Percentiles rank a stretch among this genome's conserved stretches.
phyloP scores from a whole-genome alignment of 257 asterid genomes.

The Solanum chaucha region DNA sequence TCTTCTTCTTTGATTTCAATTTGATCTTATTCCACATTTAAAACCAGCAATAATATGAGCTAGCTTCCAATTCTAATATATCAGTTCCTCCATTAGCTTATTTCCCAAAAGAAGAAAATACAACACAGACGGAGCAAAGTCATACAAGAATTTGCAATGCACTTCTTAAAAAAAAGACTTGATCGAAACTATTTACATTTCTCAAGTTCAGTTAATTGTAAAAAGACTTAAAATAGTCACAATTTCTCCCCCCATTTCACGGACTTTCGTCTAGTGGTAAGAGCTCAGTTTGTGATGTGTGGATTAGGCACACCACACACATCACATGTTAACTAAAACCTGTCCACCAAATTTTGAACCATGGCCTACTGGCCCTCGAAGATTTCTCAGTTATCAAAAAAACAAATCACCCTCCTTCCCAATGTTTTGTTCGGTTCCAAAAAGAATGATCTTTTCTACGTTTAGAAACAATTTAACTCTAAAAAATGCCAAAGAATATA shows the following conservation, averaged over 20 bases:
- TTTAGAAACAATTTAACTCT: not conserved
- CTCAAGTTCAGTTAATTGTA: not conserved
- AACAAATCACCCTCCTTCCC: not conserved
- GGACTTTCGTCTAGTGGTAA: not conserved
- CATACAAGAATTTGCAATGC: not conserved
- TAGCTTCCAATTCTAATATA: not conserved
- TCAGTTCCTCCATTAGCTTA: not conserved
- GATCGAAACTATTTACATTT: not conserved
- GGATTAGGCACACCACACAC: not conserved
- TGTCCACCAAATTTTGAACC: not conserved
- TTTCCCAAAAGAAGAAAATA: not conserved
- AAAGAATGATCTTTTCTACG: not conserved
- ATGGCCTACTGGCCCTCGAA: not conserved
- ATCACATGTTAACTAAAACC: not conserved
- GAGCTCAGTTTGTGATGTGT: not conserved
- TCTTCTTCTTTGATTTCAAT: not conserved
- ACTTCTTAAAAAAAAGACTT: not conserved
- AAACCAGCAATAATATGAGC: not conserved
- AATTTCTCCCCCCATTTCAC: not conserved
- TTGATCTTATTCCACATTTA: not conserved
- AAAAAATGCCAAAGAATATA: not conserved
- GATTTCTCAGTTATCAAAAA: not conserved
- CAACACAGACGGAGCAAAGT: not conserved
- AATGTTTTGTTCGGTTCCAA: not conserved
- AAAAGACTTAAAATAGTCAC: not conserved